Percentiles rank a stretch among this genome's conserved stretches.
Evolutionary conservation across 106 monocot species (phyloP).

Genomic region (Apostasia shenzhenica): DNA sequence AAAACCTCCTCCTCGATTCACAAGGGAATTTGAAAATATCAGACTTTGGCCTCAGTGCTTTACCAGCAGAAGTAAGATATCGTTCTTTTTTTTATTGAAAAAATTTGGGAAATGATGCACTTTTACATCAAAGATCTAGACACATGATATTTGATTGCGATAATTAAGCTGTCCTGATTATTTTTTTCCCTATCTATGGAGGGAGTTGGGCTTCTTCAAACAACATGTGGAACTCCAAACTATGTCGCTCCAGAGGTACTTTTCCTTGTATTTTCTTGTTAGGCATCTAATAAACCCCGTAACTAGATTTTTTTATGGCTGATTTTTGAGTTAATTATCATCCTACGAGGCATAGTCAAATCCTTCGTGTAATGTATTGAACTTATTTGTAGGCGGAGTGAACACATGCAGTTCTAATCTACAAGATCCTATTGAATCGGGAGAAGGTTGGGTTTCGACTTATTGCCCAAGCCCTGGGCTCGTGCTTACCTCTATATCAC

Average conservation of each 20-base stretch:
- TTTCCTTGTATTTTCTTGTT: conserved; percentile 1
- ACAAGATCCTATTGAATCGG: no score
- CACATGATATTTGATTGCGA: not conserved
- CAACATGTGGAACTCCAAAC: conserved; percentile 97
- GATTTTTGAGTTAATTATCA: no score
- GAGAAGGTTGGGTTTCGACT: no score
- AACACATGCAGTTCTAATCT: no score
- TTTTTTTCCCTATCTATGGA: conserved; percentile 10
- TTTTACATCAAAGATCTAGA: not conserved
- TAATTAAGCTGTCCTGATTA: not conserved
- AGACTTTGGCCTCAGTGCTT: conserved; percentile 95
- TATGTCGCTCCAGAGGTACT: conserved; percentile 97
- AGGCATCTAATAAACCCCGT: not conserved
- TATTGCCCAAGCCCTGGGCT: no score
- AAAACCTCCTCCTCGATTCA: conserved; percentile 91
- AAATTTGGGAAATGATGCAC: not conserved
- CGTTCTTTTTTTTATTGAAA: not conserved
- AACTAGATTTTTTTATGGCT: no score
- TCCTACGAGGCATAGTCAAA: no score
- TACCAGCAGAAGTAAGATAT: conserved; percentile 51
- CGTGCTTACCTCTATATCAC: no score
- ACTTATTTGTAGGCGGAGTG: no score
- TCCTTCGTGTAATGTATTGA: no score
- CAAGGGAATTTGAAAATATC: conserved; percentile 94
- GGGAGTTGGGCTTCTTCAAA: conserved; percentile 71